Evolutionary conservation across 495 filamentous ascomycete species (phyloP).

Genomic region (Hyaloscypha variabilis): DNA sequence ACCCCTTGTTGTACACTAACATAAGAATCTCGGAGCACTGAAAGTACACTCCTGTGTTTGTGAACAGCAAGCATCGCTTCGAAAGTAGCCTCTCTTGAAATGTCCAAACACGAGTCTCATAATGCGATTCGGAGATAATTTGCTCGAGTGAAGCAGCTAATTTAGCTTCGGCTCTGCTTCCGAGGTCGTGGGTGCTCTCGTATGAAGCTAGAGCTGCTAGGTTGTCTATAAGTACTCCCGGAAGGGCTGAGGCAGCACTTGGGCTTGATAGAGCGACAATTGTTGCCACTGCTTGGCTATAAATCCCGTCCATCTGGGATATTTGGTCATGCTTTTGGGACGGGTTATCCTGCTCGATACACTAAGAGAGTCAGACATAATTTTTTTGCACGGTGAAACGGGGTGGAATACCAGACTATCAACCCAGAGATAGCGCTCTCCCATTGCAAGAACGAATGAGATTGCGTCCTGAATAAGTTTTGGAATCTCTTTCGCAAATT

Average conservation of each 20-base stretch:
- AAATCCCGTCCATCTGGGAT: conserved; percentile 1
- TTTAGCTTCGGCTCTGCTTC: neutral
- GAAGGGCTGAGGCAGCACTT: neutral
- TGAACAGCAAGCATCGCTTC: neutral
- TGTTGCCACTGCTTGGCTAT: neutral
- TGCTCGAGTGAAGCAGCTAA: neutral
- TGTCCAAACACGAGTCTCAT: neutral
- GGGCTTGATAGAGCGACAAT: conserved; percentile 1
- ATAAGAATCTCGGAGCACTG: neutral
- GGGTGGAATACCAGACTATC: neutral
- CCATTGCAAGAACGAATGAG: neutral
- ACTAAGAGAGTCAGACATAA: neutral
- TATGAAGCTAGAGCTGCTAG: neutral
- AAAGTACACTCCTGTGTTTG: neutral
- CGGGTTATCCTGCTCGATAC: neutral
- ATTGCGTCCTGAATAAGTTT: neutral
- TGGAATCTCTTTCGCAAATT: neutral
- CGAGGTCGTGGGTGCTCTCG: neutral
- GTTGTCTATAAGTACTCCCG: neutral
- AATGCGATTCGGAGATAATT: neutral
- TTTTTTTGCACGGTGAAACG: neutral
- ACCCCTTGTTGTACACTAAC: neutral
- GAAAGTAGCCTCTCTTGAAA: conserved; percentile 5
- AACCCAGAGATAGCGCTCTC: neutral
- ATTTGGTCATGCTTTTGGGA: conserved; percentile 1